Percentiles rank a stretch among this genome's conserved stretches.
phyloP scores from a whole-genome alignment of 148 eudicot genomes.

The Persicaria maculosa region DNA sequence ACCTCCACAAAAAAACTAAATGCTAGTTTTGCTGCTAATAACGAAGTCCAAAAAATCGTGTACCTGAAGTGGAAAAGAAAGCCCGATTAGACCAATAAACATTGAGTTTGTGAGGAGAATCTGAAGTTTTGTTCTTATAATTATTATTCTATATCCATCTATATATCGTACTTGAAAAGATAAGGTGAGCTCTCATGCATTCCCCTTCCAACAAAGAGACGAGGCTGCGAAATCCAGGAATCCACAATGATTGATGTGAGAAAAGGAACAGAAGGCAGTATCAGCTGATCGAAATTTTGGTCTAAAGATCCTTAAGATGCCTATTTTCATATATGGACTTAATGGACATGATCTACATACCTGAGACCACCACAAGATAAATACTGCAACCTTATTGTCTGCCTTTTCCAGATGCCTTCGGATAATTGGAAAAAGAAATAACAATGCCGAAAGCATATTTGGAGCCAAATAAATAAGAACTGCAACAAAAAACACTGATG shows the following conservation, averaged over 20 bases:
- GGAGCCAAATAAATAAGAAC: slow-evolving; percentile 55
- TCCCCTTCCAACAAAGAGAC: slow-evolving; percentile 73
- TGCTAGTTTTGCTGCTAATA: slow-evolving; percentile 47
- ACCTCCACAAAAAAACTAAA: slow-evolving; percentile 66
- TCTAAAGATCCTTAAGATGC: background rate
- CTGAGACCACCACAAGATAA: slow-evolving; percentile 81
- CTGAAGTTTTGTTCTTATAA: background rate
- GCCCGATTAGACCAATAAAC: background rate
- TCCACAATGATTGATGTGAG: slow-evolving; percentile 6
- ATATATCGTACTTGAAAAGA: slow-evolving; percentile 42
- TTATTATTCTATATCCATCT: background rate
- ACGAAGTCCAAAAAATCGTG: slow-evolving; percentile 46
- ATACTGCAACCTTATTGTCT: slow-evolving; percentile 39
- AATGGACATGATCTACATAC: slow-evolving; percentile 19
- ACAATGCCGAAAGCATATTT: slow-evolving; percentile 48
- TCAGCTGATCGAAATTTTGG: background rate
- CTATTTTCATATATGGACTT: background rate
- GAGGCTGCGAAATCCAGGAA: slow-evolving; percentile 35
- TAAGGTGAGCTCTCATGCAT: slow-evolving; percentile 62
- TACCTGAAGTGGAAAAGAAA: slow-evolving; percentile 32
- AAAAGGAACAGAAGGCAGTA: background rate
- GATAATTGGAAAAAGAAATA: slow-evolving; percentile 53
- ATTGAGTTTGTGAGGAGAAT: background rate
- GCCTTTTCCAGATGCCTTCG: slow-evolving; percentile 56
- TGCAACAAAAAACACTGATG: slow-evolving; percentile 51